These are phyloP conservation scores for Herpetomonas samuelpessoai DNA, from an alignment of 208 protist species.

Conservation along the genomic window DNA sequence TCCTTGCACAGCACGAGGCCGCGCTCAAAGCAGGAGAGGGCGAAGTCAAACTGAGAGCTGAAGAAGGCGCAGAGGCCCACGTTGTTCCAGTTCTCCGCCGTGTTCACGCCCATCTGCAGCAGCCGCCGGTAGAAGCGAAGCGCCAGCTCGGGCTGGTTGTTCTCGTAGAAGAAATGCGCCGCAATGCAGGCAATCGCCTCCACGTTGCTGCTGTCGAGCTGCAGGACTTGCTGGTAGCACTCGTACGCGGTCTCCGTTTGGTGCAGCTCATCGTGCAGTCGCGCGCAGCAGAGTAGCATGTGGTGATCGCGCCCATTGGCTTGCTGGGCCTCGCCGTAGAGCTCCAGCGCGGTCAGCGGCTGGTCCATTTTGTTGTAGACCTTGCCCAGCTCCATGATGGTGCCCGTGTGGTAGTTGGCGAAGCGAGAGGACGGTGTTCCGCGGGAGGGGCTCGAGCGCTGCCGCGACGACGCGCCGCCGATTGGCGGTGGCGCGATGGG, in stretches of 20 bases:
- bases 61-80: slow-evolving; percentile 95
- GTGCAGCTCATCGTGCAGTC: slow-evolving; percentile 90
- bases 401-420: slow-evolving; percentile 77
- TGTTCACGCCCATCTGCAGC: slow-evolving; percentile 94
- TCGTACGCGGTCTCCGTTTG: slow-evolving; percentile 75
- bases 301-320: slow-evolving; percentile 87
- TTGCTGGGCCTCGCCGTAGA: slow-evolving; percentile 72
- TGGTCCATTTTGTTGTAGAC: slow-evolving; percentile 94
- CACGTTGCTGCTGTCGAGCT: slow-evolving; percentile 89
- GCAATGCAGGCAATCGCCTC: slow-evolving; percentile 95
- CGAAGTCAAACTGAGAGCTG: slow-evolving; percentile 92
- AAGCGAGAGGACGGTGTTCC: slow-evolving; percentile 8
- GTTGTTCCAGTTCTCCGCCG: slow-evolving; percentile 95
- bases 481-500: background rate
- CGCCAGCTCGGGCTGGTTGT: slow-evolving; percentile 92
- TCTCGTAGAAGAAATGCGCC: slow-evolving; percentile 92
- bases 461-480: background rate
- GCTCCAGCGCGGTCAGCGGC: slow-evolving; percentile 91
- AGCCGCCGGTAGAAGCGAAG: slow-evolving; percentile 93
- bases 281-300: slow-evolving; percentile 83
- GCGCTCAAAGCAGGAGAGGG: slow-evolving; percentile 91
- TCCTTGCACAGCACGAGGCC: slow-evolving; percentile 73
- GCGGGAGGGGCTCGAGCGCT: background rate
- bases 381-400: slow-evolving; percentile 92
- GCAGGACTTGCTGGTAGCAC: slow-evolving; percentile 81